phyloP scores from a whole-genome alignment of 2,329 filamentous ascomycete species.

The Fonsecaea pugnacius region DNA sequence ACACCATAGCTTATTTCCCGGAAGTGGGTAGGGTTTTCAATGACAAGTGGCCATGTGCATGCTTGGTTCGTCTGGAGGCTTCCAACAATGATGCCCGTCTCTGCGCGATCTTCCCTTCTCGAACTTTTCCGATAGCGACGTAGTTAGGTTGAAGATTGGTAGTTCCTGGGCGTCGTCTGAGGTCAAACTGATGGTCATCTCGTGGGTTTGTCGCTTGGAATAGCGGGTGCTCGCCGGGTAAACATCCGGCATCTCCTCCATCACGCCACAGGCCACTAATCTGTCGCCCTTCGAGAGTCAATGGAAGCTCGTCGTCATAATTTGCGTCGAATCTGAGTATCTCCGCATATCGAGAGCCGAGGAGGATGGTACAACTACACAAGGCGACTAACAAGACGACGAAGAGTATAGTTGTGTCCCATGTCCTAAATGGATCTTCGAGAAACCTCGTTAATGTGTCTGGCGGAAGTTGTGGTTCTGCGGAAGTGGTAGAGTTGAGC shows the following conservation, averaged over 20 bases:
- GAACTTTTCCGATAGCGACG: slow-evolving; percentile 31
- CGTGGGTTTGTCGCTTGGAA: not conserved
- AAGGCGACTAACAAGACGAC: slow-evolving; percentile 13
- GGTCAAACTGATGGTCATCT: slow-evolving; percentile 2
- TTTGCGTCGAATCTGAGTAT: slow-evolving; percentile 10
- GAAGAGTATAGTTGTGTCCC: slow-evolving; percentile 26
- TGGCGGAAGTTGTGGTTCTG: not conserved
- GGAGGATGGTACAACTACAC: slow-evolving; percentile 11
- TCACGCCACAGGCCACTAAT: not conserved
- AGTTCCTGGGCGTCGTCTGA: slow-evolving; percentile 15
- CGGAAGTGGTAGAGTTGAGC: slow-evolving; percentile 1
- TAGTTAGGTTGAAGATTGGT: slow-evolving; percentile 10
- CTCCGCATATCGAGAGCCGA: slow-evolving; percentile 28
- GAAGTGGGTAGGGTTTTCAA: not conserved
- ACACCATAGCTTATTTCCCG: not conserved
- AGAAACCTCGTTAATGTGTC: slow-evolving; percentile 18
- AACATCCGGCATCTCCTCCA: not conserved
- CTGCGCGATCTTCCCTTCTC: slow-evolving; percentile 30
- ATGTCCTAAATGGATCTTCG: slow-evolving; percentile 31
- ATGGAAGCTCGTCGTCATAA: slow-evolving; percentile 3
- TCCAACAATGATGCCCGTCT: slow-evolving; percentile 24
- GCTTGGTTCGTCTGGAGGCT: not conserved
- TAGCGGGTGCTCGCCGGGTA: not conserved
- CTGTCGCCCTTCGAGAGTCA: slow-evolving; percentile 11
- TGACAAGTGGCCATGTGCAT: not conserved